phyloP scores from a whole-genome alignment of 371 early-diverging fungal genomes.

The Smittium mucronatum region DNA sequence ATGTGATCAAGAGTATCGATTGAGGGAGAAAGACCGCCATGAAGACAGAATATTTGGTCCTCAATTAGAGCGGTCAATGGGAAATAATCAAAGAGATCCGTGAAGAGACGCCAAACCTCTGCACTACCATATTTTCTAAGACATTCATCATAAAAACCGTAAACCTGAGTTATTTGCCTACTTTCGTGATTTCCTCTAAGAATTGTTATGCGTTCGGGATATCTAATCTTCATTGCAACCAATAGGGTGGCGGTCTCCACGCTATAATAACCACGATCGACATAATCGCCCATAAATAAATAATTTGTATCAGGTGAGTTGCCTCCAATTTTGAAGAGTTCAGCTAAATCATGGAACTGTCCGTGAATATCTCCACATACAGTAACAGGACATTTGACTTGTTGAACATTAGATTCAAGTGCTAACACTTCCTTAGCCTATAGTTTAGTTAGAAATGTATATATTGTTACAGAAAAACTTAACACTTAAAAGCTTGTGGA shows the following conservation, averaged over 20 bases:
- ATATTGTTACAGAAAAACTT: neutral
- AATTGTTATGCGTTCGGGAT: conserved; percentile 90
- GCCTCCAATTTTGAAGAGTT: conserved; percentile 96
- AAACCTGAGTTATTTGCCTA: conserved; percentile 98
- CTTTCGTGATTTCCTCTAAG: conserved; percentile 99
- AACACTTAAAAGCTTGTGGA: too few relatives aligned
- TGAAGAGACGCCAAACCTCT: conserved; percentile 97
- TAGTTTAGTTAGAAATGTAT: neutral
- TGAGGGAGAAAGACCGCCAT: conserved; percentile 98
- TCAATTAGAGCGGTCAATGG: conserved; percentile 94
- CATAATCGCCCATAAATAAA: conserved; percentile 99
- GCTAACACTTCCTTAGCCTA: conserved; percentile 91
- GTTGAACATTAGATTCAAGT: conserved; percentile 92
- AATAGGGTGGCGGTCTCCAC: conserved; percentile 97
- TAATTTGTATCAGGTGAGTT: conserved; percentile 97
- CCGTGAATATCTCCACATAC: conserved; percentile 99
- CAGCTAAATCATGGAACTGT: conserved; percentile 97
- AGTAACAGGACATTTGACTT: conserved; percentile 91
- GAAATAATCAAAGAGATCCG: conserved; percentile 97
- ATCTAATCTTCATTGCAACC: conserved; percentile 91
- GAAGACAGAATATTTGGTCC: conserved; percentile 92
- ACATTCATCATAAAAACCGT: conserved; percentile 99
- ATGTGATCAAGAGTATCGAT: conserved; percentile 97
- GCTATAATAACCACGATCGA: conserved; percentile 99
- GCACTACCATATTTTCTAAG: conserved; percentile 96